Conservation (phyloP, 768 basidiomycete genomes). For the Sporobolomyces pararoseus region DNA sequence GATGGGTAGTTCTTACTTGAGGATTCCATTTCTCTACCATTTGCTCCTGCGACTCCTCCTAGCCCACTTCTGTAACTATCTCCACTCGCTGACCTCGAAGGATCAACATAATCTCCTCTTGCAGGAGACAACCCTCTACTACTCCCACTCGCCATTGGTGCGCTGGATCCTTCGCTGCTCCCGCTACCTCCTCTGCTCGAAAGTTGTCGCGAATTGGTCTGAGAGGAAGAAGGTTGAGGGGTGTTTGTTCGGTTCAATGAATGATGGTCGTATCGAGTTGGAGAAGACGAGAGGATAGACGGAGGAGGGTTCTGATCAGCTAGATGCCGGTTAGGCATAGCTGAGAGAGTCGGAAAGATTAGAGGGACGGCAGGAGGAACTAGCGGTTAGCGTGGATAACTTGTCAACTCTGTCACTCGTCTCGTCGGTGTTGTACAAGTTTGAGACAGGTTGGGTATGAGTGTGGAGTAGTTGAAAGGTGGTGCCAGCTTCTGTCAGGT, state of each 20-base stretch:
- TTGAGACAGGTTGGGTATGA: too few species aligned
- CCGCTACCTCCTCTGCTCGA: constrained; percentile 6
- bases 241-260: not conserved
- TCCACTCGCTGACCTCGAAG: constrained; percentile 5
- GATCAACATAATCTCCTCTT: not conserved
- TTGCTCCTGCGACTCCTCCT: too few species aligned
- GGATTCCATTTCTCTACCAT: not conserved
- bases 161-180: not conserved
- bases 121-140: constrained; percentile 14
- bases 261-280: constrained; percentile 6
- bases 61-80: constrained; percentile 6
- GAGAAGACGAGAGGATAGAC: constrained; percentile 2
- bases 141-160: not conserved
- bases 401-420: too few species aligned
- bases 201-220: not conserved
- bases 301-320: not conserved
- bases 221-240: not conserved
- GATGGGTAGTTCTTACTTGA: not conserved
- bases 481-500: too few species aligned
- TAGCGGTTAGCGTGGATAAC: not conserved
- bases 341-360: not conserved
- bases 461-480: too few species aligned
- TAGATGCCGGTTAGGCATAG: not conserved
- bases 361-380: not conserved
- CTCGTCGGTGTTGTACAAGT: too few species aligned